Evolutionary conservation across 164 flowering plant species (phyloP), one percentile per base, ranked within the genome.

Genomic region (Stephania japonica): DNA sequence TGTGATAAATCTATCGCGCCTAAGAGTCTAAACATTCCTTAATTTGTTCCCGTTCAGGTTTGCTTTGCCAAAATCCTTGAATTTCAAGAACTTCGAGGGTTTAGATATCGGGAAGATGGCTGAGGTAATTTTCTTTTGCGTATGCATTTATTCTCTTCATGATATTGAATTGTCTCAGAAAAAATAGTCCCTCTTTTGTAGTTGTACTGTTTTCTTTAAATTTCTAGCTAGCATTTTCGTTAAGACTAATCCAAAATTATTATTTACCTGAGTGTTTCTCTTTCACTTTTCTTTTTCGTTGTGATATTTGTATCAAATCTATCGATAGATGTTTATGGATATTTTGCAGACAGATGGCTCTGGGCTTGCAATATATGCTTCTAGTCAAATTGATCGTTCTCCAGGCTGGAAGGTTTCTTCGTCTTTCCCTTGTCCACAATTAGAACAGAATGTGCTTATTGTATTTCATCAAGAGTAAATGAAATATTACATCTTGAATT

Each of bases 331-430:
- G 70, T 44, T 68, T 19, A 13, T 26, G 42, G 69, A 64, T 64
- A 42, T 32, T 47, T 41, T 78, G 80, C 83, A 92, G 94, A 71
- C 85, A 41, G 70, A 86, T 76, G 92, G 87, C 79, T 90, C 97
- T 79, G 95, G 94, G 75, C 85, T 90, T 13, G 89, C 93, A 71
- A 83, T 89, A 43, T 90, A 92, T 77, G 91, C 85, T 78, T 91
- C 92, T 73, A 84, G 85, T 6, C 93, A 88, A 83, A 75, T 85
- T 72, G 97, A 92, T 67, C 83, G 79, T 38, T 76, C 95, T 49
- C 87, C 89, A 18, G 88, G 81, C 84, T 90, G 97, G 95, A 84
- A 88, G 92, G 94, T 87, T 66, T 14, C 69, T 23, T 65, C n/a
- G 3, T 44, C 50, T 44, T 2, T 44, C 14, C 14, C 16, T 47